These are phyloP conservation scores for Epichloe elymi DNA, from an alignment of 2,329 filamentous ascomycete species.

Conservation along the genomic window DNA sequence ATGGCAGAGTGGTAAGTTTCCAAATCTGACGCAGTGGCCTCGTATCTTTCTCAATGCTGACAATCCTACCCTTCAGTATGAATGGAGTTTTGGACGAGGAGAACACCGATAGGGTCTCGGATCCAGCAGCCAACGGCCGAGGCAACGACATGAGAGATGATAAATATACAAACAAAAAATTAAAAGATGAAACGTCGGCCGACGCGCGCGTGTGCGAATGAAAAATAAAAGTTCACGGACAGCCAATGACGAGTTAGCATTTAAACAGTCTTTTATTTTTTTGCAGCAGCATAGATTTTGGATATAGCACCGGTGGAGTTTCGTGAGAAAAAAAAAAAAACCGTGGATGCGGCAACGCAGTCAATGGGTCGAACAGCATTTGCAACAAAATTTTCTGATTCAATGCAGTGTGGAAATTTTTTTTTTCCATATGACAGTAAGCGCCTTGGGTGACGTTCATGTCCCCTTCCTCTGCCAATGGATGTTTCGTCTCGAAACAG, in stretches of 20 bases:
- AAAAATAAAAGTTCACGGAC: neutral
- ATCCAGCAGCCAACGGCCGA: conserved; percentile 3
- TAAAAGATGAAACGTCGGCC: neutral
- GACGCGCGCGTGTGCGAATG: no score
- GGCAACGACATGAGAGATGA: neutral
- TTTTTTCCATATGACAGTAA: neutral
- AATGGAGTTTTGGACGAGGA: conserved; percentile 48
- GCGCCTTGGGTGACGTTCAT: neutral
- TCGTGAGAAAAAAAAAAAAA: neutral
- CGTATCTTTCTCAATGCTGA: conserved; percentile 3
- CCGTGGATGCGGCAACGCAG: neutral
- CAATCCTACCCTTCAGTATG: conserved; percentile 31
- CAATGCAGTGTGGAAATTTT: neutral
- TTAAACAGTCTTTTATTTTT: neutral
- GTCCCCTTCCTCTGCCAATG: neutral
- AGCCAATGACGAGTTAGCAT: neutral
- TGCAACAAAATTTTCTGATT: neutral
- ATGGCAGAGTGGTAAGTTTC: conserved; percentile 63
- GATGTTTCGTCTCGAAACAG: neutral
- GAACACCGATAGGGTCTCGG: conserved; percentile 38
- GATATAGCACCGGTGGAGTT: neutral
- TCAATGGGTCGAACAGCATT: neutral
- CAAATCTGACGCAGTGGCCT: neutral
- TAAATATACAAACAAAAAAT: neutral
- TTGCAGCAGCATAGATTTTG: neutral